Evolutionary conservation across 2,329 filamentous ascomycete genomes (phyloP).

Genomic region (Colletotrichum lentis): DNA sequence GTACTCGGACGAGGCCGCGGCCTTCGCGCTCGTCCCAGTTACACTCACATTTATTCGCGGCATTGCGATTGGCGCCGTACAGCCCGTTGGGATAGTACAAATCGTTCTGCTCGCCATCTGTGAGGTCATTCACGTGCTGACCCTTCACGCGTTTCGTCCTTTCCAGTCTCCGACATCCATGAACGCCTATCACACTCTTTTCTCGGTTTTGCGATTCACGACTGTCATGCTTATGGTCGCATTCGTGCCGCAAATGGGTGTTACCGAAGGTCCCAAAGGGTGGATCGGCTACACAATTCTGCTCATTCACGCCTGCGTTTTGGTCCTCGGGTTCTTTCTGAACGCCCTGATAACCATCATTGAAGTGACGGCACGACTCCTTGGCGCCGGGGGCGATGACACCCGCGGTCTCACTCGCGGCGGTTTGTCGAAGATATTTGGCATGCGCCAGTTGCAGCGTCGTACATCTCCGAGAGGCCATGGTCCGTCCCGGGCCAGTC

Average conservation of each 20-base stretch:
- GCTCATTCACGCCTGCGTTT: slow-evolving; percentile 81
- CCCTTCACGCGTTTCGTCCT: slow-evolving; percentile 86
- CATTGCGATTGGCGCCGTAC: slow-evolving; percentile 89
- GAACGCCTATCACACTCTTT: slow-evolving; percentile 93
- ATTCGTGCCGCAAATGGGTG: slow-evolving; percentile 83
- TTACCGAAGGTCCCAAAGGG: slow-evolving; percentile 81
- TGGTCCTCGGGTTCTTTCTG: slow-evolving; percentile 92
- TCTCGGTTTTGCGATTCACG: slow-evolving; percentile 78
- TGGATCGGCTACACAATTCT: slow-evolving; percentile 97
- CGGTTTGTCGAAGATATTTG: slow-evolving; percentile 88
- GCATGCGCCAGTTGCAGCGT: slow-evolving; percentile 85
- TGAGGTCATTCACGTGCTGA: slow-evolving; percentile 88
- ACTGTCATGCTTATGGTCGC: slow-evolving; percentile 79
- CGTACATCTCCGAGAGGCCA: slow-evolving; percentile 68
- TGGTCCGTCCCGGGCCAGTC: slow-evolving; percentile 76
- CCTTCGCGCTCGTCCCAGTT: slow-evolving; percentile 88
- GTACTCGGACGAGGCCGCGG: slow-evolving; percentile 90
- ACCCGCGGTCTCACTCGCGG: slow-evolving; percentile 75
- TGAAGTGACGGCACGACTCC: slow-evolving; percentile 83
- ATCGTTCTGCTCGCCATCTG: slow-evolving; percentile 92
- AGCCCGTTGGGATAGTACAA: slow-evolving; percentile 91
- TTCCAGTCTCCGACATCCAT: slow-evolving; percentile 93
- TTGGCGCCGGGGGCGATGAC: slow-evolving; percentile 83
- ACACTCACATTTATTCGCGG: slow-evolving; percentile 85
- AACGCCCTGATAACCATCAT: slow-evolving; percentile 90